Evolutionary conservation across 148 eudicot species (phyloP), one percentile per base, ranked within the genome.

Genomic region (Amaranthus cruentus): DNA sequence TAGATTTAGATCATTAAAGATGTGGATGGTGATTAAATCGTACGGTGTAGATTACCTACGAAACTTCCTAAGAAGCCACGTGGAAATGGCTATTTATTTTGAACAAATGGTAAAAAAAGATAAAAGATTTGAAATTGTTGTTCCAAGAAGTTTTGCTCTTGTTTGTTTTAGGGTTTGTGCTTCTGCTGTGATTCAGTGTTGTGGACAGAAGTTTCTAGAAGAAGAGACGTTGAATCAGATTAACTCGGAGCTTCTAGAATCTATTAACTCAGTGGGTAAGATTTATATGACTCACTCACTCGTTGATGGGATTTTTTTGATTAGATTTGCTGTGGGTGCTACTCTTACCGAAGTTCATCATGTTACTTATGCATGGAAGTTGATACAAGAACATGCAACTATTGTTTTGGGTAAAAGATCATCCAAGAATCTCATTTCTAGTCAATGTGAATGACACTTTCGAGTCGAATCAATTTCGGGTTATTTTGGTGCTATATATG

Each of bases 221-320:
- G 74, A 76, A 44, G 81, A 73, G 6, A 47, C 54, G 0, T 51
- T 78, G 5, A 84, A 86, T 9, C 70, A 75, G 43, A 69, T 86
- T 21, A 86, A 86, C 69, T 6, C 74, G 0, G 78, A 86, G 71
- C 76, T 86, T 0, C 82, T 86, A 6, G 89, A 86, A 71, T 81
- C 82, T 10, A 68, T 86, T 50, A 86, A 86, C 74, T 70, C 84
- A 2, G 47, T 52, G 1, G 89, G 89, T 4, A 44, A 46, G 5
- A 75, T 83, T 3, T 87, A 73, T 74, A 85, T 89, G 87, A 85
- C 88, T 55, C 93, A 89, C 53, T 83, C 82, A 0, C 77, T 86
- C 4, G 84, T 84, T 3, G 87, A 78, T 1, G 89, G 85, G 2
- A 59, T 80, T 6, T 86, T 71, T 21, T 14, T 84, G 77, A 71